phyloP scores from a whole-genome alignment of 2,329 filamentous ascomycete genomes.

The Allantophomopsis lycopodina region DNA sequence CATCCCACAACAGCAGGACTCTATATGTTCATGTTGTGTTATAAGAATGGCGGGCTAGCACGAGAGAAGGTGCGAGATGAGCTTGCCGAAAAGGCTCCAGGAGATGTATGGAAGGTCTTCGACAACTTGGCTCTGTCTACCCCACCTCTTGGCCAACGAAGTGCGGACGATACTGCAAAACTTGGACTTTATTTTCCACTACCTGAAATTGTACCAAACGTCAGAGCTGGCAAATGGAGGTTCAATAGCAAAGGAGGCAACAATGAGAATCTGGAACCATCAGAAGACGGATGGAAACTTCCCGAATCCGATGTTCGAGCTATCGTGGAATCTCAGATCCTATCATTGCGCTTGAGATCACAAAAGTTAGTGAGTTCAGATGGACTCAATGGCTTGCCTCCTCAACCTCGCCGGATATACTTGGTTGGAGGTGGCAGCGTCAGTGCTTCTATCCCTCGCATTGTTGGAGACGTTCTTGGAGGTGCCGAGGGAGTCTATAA shows the following conservation, averaged over 20 bases:
- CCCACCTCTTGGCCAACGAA: slow-evolving; percentile 51
- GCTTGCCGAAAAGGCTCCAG: slow-evolving; percentile 40
- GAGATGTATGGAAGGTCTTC: slow-evolving; percentile 65
- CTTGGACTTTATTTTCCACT: slow-evolving; percentile 91
- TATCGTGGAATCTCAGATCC: slow-evolving; percentile 90
- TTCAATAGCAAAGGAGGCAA: slow-evolving; percentile 45
- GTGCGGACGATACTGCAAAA: slow-evolving; percentile 48
- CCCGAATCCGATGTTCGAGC: slow-evolving; percentile 61
- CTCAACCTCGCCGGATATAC: slow-evolving; percentile 82
- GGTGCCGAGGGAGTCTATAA: slow-evolving; percentile 83
- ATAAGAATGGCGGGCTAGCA: slow-evolving; percentile 93
- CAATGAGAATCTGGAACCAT: slow-evolving; percentile 23
- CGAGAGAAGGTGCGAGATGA: slow-evolving; percentile 80
- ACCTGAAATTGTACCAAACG: slow-evolving; percentile 90
- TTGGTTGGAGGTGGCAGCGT: slow-evolving; percentile 85
- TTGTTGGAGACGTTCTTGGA: slow-evolving; percentile 79
- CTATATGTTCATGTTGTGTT: slow-evolving; percentile 99
- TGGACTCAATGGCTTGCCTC: slow-evolving; percentile 38
- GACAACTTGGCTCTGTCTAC: slow-evolving; percentile 58
- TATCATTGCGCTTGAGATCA: slow-evolving; percentile 79
- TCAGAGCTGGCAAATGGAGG: slow-evolving; percentile 75
- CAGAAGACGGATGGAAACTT: slow-evolving; percentile 32
- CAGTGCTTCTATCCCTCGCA: slow-evolving; percentile 77
- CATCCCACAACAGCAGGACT: slow-evolving; percentile 81
- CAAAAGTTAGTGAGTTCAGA: slow-evolving; percentile 56